Conservation (phyloP, 176 grass and related monocot species). For the Cenchrus fungigraminus region DNA sequence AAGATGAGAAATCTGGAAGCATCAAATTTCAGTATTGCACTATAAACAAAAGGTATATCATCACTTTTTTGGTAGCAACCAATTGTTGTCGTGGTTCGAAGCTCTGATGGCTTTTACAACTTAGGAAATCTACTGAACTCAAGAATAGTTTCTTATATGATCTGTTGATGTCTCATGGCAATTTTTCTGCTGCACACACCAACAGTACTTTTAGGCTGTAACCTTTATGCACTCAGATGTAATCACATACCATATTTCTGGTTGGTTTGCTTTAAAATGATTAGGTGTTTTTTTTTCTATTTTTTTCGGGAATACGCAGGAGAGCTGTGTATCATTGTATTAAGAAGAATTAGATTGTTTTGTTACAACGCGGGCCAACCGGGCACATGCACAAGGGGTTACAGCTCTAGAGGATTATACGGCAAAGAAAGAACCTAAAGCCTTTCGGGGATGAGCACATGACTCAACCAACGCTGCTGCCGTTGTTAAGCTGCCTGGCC, state of each 20-base stretch:
- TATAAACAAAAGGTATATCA: conserved; percentile 87
- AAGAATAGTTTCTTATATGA: not conserved
- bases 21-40: conserved; percentile 96
- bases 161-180: not conserved
- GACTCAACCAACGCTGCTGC: too few species aligned
- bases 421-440: too few species aligned
- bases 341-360: too few species aligned
- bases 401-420: too few species aligned
- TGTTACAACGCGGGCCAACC: too few species aligned
- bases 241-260: not conserved
- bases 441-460: too few species aligned
- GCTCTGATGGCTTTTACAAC: not conserved
- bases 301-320: too few species aligned
- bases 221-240: not conserved
- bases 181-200: not conserved
- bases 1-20: conserved; percentile 78
- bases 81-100: not conserved
- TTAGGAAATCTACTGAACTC: not conserved
- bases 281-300: too few species aligned
- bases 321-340: too few species aligned
- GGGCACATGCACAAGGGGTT: too few species aligned
- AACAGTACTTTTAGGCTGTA: not conserved
- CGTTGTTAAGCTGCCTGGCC: too few species aligned
- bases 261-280: too few species aligned
- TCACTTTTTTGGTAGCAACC: not conserved